phyloP scores from a whole-genome alignment of 2,329 filamentous ascomycete genomes.

The Xylariales sp. region DNA sequence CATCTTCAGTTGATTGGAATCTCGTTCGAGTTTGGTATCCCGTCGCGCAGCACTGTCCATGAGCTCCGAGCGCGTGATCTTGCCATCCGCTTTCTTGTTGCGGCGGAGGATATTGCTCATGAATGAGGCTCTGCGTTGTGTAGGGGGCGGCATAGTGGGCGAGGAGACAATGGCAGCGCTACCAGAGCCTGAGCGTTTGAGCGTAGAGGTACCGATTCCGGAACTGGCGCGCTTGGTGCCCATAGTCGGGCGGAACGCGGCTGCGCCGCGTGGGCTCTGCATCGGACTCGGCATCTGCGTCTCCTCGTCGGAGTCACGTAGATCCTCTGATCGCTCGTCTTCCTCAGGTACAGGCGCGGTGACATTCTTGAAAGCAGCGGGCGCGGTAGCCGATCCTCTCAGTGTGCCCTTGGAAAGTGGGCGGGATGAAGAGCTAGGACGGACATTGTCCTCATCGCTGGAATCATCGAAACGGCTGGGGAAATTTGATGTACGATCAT shows the following conservation, averaged over 20 bases:
- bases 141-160: conserved; percentile 20
- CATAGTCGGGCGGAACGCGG: conserved; percentile 13
- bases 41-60: conserved; percentile 55
- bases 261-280: conserved; percentile 16
- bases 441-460: conserved; percentile 58
- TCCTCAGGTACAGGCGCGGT: conserved; percentile 45
- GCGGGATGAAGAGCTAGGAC: conserved; percentile 27
- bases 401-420: conserved; percentile 26
- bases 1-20: conserved; percentile 44
- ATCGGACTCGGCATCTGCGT: conserved; percentile 23
- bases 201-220: conserved; percentile 23
- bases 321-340: conserved; percentile 49
- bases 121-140: conserved; percentile 43
- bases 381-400: conserved; percentile 23
- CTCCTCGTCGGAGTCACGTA: conserved; percentile 57
- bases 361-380: conserved; percentile 52
- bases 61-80: conserved; percentile 48
- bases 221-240: conserved; percentile 17
- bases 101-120: conserved; percentile 59
- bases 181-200: conserved; percentile 22
- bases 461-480: conserved; percentile 65
- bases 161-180: conserved; percentile 22
- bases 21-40: conserved; percentile 59
- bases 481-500: conserved; percentile 36
- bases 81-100: conserved; percentile 51